Base-by-base conservation (phyloP, 805 yeast species). In the Wickerhamomyces sydowiorum region DNA sequence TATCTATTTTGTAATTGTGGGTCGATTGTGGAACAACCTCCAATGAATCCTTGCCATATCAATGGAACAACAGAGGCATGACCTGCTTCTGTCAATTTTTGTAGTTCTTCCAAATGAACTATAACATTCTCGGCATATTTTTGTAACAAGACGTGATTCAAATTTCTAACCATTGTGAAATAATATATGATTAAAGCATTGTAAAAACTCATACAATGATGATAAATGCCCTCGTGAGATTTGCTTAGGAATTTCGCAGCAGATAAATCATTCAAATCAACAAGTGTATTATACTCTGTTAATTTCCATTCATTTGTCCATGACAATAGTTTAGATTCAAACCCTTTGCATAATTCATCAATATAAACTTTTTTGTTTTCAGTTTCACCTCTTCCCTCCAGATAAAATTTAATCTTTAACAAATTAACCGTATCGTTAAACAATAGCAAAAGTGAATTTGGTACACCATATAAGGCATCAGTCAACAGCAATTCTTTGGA, bases 1-100 rank as follows among this genome's bases (percentile, higher is more conserved):
- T 77, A 86, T 33, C 87, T 81, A 45, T 71, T 63, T 49, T 85
- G 91, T 29, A 81, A 61, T 28, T 67, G 69, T 1, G 61, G 51
- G 6, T 81, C 76, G 45, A 76, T 73, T 10, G 89, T 82, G 47
- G 85, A 88, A 53, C 93, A 82, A 0, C 95, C 96, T 1, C 91
- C 89, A 35, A 88, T 82, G 51, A 88, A 88, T 0, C 93, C 95
- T 55, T 85, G 91, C 93, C 96, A 88, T 52, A 86, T 79, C 27
- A 86, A 65, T 4, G 96, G 96, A 28, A 82, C 76, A 18, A 82
- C 73, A 1, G 82, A 78, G 21, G 76, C 79, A 18, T 70, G 63
- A 15, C 65, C 60, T 3, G 49, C 47, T 7, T 73, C 72, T 27
- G 82, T 78, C 38, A 86, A 64, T 32, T 60, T 56, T 43, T 80